Conservation (phyloP, 2,329 filamentous ascomycete genomes). For the Apiospora phragmitis region DNA sequence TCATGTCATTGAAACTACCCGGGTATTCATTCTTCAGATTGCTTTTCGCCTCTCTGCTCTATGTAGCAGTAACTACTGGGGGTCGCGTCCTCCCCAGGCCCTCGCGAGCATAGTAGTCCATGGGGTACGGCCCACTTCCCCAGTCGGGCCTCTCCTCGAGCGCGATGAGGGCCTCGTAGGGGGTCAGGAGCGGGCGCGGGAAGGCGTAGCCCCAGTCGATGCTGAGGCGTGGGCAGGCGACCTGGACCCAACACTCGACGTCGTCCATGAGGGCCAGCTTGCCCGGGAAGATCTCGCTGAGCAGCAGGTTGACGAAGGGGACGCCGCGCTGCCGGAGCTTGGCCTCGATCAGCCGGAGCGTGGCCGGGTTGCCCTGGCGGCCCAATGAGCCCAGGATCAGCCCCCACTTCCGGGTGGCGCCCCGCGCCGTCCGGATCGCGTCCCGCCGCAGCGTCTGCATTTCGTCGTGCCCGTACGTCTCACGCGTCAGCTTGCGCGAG, state of each 20-base stretch:
- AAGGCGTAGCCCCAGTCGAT: constrained; percentile 99
- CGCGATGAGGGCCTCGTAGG: constrained; percentile 93
- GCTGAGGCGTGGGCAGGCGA: constrained; percentile 92
- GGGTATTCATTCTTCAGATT: not conserved
- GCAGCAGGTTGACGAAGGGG: constrained; percentile 79
- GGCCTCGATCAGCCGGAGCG: constrained; percentile 81
- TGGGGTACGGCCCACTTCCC: constrained; percentile 79
- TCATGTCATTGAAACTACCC: not conserved
- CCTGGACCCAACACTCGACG: constrained; percentile 97
- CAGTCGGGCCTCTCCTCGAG: constrained; percentile 77
- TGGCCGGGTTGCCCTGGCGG: constrained; percentile 93
- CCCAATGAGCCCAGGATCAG: constrained; percentile 91
- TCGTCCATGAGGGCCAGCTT: constrained; percentile 93
- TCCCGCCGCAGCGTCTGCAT: constrained; percentile 79
- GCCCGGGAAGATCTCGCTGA: constrained; percentile 95
- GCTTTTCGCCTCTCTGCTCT: not conserved
- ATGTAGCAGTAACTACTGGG: not conserved
- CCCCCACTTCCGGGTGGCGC: constrained; percentile 80
- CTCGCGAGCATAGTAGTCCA: constrained; percentile 97
- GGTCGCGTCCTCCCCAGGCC: constrained; percentile 73
- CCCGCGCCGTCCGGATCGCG: constrained; percentile 74
- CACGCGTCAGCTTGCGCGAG: constrained; percentile 84
- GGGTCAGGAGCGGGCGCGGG: constrained; percentile 81
- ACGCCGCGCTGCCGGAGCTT: constrained; percentile 71
- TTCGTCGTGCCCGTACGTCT: constrained; percentile 88